Base-by-base conservation (phyloP, 2,329 filamentous ascomycete species). In the Onygenales sp. region DNA sequence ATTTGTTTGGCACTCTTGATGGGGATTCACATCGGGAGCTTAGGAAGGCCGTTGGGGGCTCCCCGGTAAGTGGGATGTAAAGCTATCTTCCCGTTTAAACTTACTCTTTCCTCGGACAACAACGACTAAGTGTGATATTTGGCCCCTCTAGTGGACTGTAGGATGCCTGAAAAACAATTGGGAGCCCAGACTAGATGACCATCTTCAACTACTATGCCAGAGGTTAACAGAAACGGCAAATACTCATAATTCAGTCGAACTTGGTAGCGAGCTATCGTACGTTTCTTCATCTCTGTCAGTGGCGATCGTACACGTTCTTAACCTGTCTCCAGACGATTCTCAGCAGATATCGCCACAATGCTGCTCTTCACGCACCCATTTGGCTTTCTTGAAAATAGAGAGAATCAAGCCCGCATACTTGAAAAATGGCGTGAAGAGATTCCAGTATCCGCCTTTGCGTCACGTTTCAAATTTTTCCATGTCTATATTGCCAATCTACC, bases 321-420 rank as follows among this genome's bases (percentile, higher is more conserved):
- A 31, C 10, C 9, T 32, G 21, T 7, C 32, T 31, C 31, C 31
- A 62, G 61, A n/a, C 64, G 72, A 54, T 73, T 72, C 54, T 69
- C 70, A 2, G 68, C 69, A 3, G 72, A 74, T 47, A 66, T 72
- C 39, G 69, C 74, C 64, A 69, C 66, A 6, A 68, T 69, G 62
- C 62, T 74, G 5, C 63, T 63, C 2, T 74, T 74, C 54, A 61
- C 59, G 3, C 47, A 65, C 3, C 61, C 69, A 2, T 73, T 69
- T 61, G 71, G 71, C 0, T 70, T 70, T 50, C 66, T 74, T 10
- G 51, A 62, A 55, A 69, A 71, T 45, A 63, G 66, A 53, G 63
- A 67, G 27, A 71, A 73, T 57, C 68, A 72, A 54, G 64, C 66
- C 27, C 56, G 59, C 11, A 63, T 73, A 14, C 58, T 73, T 13